Evolutionary conservation across 106 monocot species (phyloP).

Genomic region (Amphibolis antarctica): DNA sequence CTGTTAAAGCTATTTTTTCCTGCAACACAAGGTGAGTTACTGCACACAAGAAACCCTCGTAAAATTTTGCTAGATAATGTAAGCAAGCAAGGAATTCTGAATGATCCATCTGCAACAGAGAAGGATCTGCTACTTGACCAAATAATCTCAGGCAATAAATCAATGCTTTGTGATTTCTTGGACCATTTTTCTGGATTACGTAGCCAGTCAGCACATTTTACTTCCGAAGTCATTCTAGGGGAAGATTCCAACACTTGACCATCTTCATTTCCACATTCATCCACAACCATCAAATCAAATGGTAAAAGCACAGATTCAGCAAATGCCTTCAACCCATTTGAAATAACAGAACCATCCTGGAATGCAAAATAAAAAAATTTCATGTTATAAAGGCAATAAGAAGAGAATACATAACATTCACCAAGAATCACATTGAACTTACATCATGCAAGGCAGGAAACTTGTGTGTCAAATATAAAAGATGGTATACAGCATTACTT

Average conservation of each 20-base stretch:
- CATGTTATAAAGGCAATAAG: background rate
- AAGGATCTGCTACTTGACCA: background rate
- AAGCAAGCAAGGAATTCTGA: constrained; percentile 32
- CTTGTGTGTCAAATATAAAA: constrained; percentile 65
- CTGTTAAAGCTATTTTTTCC: constrained; percentile 3
- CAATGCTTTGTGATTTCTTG: background rate
- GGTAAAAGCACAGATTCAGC: constrained; percentile 63
- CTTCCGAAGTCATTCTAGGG: constrained; percentile 2
- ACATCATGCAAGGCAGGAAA: constrained; percentile 48
- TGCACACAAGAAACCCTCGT: constrained; percentile 15
- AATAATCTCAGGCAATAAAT: background rate
- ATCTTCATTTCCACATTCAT: constrained; percentile 11
- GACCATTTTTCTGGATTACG: constrained; percentile 1
- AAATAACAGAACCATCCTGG: constrained; percentile 11
- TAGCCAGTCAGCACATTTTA: background rate
- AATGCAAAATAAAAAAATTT: background rate
- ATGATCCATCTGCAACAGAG: background rate
- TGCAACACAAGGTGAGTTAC: constrained; percentile 4
- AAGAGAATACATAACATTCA: too few relatives aligned
- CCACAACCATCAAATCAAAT: constrained; percentile 28
- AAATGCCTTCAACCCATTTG: constrained; percentile 32
- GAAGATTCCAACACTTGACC: constrained; percentile 9
- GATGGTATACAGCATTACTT: constrained; percentile 22
- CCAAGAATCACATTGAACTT: constrained; percentile 4
- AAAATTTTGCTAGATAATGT: constrained; percentile 12